Conservation (phyloP, 108 stramenopile species). For the Cylindrotheca fusiformis region DNA sequence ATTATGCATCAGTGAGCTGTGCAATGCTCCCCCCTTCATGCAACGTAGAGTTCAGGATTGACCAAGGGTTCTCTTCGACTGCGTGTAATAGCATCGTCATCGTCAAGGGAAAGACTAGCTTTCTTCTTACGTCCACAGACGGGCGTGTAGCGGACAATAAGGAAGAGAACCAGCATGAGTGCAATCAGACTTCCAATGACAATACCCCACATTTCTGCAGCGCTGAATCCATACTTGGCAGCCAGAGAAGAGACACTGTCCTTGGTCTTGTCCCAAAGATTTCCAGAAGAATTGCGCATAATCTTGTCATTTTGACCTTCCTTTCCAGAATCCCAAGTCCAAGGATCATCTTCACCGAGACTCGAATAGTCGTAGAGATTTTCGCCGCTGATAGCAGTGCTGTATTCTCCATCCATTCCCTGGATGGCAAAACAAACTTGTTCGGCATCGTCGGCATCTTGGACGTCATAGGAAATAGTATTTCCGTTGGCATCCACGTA, state of each 20-base stretch:
- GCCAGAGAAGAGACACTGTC: background rate
- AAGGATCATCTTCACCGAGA: background rate
- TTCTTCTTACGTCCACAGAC: background rate
- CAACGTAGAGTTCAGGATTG: background rate
- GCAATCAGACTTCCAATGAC: background rate
- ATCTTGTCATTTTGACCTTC: background rate
- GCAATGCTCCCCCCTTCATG: background rate
- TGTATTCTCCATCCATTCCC: constrained; percentile 14
- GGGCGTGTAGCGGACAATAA: background rate
- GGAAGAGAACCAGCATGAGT: background rate
- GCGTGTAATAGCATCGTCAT: background rate
- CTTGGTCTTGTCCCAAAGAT: background rate
- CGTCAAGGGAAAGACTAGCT: background rate
- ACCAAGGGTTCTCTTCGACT: background rate
- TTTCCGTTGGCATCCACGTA: background rate
- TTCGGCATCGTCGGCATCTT: constrained; percentile 15
- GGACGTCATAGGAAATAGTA: background rate
- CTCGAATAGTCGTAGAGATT: background rate
- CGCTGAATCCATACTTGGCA: background rate
- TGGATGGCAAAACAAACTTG: constrained; percentile 26
- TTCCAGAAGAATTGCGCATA: background rate
- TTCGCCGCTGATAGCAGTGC: constrained; percentile 6
- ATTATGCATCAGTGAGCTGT: too few relatives aligned
- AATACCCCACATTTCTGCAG: background rate
- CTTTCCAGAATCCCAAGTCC: background rate